These are phyloP conservation scores for Ustilago cynodontis DNA, from an alignment of 1,284 basidiomycete species.

Conservation along the genomic window DNA sequence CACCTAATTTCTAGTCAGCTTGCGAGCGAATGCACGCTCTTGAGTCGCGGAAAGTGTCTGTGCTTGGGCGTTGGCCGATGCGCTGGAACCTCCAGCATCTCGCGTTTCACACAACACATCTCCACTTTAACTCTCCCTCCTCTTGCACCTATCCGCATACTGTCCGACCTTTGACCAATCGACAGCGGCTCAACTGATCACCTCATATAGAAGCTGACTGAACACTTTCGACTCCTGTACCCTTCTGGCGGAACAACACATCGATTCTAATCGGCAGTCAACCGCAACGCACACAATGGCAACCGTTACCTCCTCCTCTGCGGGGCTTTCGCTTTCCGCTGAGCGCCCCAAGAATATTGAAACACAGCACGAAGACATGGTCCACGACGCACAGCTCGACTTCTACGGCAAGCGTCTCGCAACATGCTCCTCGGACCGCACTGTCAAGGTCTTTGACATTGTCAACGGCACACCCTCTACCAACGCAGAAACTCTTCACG, in stretches of 20 bases:
- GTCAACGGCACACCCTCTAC: conserved; percentile 82
- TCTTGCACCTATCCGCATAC: neutral
- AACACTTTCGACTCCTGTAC: neutral
- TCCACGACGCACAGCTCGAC: conserved; percentile 95
- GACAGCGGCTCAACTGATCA: neutral
- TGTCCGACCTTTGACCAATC: neutral
- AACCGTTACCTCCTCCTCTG: conserved; percentile 32
- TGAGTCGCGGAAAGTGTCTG: conserved; percentile 17
- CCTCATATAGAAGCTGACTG: neutral
- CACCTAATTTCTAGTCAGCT: conserved; percentile 3
- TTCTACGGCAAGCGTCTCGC: conserved; percentile 97
- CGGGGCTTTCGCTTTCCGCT: conserved; percentile 47
- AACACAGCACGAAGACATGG: conserved; percentile 68
- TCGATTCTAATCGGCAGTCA: neutral
- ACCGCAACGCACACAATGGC: conserved; percentile 21
- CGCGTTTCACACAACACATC: conserved; percentile 6
- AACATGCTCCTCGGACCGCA: conserved; percentile 95
- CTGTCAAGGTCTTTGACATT: conserved; percentile 94
- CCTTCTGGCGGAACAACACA: neutral
- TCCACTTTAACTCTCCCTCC: neutral
- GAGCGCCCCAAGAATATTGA: conserved; percentile 63
- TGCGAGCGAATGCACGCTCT: neutral
- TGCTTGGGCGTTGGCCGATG: conserved; percentile 24
- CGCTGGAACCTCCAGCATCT: conserved; percentile 33
- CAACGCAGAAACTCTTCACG: conserved; percentile 71